A percentile compares a stretch with the other conserved stretches of the same genome.
phyloP scores from a whole-genome alignment of 768 basidiomycete genomes.

The Lactifluus echinatus region DNA sequence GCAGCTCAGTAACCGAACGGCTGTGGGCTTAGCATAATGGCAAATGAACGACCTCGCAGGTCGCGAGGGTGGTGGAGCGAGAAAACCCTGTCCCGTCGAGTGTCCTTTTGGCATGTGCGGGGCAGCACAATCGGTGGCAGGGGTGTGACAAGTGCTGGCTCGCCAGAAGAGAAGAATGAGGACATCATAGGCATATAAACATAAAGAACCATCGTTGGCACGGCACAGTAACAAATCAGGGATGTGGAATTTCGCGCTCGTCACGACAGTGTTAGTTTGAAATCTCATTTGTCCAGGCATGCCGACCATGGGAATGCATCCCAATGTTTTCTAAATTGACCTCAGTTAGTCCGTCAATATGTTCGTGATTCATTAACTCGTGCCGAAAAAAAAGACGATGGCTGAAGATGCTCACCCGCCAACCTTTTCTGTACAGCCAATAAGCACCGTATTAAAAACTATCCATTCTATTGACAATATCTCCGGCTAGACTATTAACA shows the following conservation, averaged over 20 bases:
- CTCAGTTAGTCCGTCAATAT: too few relatives aligned
- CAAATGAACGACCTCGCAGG: slow-evolving; percentile 59
- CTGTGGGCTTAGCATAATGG: slow-evolving; percentile 27
- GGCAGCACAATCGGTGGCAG: slow-evolving; percentile 10
- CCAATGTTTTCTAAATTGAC: too few relatives aligned
- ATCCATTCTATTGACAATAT: too few relatives aligned
- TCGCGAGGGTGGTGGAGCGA: slow-evolving; percentile 51
- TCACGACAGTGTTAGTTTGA: slow-evolving; percentile 8
- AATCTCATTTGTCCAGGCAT: slow-evolving; percentile 6
- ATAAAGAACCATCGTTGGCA: slow-evolving; percentile 58
- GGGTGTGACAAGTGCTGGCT: slow-evolving; percentile 21
- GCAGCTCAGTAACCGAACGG: slow-evolving; percentile 5
- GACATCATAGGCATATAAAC: slow-evolving; percentile 73
- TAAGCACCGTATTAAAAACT: too few relatives aligned
- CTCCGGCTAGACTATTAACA: too few relatives aligned
- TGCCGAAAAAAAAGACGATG: too few relatives aligned
- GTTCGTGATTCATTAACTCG: too few relatives aligned
- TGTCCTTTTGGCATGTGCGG: slow-evolving; percentile 89
- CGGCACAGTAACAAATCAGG: slow-evolving; percentile 66
- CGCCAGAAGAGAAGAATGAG: slow-evolving; percentile 69
- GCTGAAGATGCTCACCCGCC: too few relatives aligned
- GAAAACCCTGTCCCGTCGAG: slow-evolving; percentile 74
- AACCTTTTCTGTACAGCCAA: too few relatives aligned
- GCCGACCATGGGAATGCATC: slow-evolving; percentile 4
- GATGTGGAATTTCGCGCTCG: slow-evolving; percentile 49